Evolutionary conservation across 2,329 filamentous ascomycete genomes (phyloP).

Genomic region (Beauveria caledonica): DNA sequence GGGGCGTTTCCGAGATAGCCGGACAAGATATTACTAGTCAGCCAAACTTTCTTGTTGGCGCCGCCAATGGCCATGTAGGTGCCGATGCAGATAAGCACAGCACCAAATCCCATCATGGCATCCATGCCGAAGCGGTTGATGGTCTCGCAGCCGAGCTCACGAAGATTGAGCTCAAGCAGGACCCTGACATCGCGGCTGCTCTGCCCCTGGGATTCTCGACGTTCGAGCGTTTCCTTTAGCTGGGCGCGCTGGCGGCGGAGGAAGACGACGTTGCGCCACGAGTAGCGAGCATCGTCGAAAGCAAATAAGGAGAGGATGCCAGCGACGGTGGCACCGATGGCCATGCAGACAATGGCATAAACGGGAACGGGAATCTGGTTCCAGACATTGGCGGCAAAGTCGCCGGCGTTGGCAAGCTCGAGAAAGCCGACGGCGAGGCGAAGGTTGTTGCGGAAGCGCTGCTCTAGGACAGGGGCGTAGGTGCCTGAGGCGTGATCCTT

Average conservation of each 20-base stretch:
- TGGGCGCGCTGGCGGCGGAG: constrained; percentile 32
- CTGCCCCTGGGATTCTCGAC: constrained; percentile 8
- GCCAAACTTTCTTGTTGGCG: constrained; percentile 31
- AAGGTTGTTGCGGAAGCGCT: constrained; percentile 22
- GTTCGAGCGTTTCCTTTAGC: constrained; percentile 19
- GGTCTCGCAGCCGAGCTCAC: constrained; percentile 42
- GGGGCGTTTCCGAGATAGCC: constrained; percentile 47
- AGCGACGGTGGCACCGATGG: constrained; percentile 39
- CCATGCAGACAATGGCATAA: constrained; percentile 44
- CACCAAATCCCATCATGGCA: constrained; percentile 38
- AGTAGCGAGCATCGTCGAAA: constrained; percentile 33
- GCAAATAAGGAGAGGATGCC: constrained; percentile 38
- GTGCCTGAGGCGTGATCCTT: not conserved
- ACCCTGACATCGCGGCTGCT: constrained; percentile 22
- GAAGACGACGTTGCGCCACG: constrained; percentile 37
- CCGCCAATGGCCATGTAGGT: constrained; percentile 48
- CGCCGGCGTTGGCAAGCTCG: constrained; percentile 46
- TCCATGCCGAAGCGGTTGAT: constrained; percentile 45
- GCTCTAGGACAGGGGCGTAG: constrained; percentile 6
- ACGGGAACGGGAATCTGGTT: constrained; percentile 41
- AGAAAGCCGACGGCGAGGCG: constrained; percentile 37
- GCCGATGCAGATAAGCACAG: constrained; percentile 40
- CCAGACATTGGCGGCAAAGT: constrained; percentile 52
- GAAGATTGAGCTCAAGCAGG: constrained; percentile 34
- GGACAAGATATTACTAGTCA: constrained; percentile 43